These are phyloP conservation scores for Phytophthora sp. DNA, from an alignment of 352 stramenopile genomes.

Conservation along the genomic window DNA sequence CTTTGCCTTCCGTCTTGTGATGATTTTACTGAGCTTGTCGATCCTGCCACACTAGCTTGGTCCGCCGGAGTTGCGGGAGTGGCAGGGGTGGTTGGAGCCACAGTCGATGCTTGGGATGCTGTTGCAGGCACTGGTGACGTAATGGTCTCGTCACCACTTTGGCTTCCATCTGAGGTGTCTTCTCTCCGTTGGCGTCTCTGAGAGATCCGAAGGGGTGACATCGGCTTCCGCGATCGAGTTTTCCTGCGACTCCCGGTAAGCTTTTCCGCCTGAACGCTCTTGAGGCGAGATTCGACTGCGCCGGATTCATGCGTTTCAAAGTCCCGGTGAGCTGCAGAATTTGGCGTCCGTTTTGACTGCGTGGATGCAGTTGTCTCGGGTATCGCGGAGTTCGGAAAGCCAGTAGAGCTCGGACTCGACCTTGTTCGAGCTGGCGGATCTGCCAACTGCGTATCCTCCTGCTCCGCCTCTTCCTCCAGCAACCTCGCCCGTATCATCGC, in stretches of 20 bases:
- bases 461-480: conserved; percentile 7
- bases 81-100: background rate
- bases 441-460: background rate
- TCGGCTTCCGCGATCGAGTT: conserved; percentile 6
- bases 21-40: background rate
- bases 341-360: background rate
- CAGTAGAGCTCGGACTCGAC: background rate
- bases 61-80: background rate
- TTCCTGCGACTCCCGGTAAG: background rate
- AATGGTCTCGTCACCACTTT: background rate
- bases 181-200: conserved; percentile 2
- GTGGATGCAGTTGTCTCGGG: background rate
- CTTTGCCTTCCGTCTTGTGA: background rate
- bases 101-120: background rate
- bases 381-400: background rate
- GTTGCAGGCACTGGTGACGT: background rate
- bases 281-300: background rate
- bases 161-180: background rate
- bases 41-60: background rate
- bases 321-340: background rate
- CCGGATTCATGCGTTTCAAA: background rate
- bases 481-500: background rate
- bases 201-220: conserved; percentile 11
- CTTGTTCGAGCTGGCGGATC: background rate
- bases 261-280: conserved; percentile 12